Evolutionary conservation across 805 yeast species (phyloP), one percentile per base, ranked within the genome.

Genomic region (Sugiyamaella mastotermitis): DNA sequence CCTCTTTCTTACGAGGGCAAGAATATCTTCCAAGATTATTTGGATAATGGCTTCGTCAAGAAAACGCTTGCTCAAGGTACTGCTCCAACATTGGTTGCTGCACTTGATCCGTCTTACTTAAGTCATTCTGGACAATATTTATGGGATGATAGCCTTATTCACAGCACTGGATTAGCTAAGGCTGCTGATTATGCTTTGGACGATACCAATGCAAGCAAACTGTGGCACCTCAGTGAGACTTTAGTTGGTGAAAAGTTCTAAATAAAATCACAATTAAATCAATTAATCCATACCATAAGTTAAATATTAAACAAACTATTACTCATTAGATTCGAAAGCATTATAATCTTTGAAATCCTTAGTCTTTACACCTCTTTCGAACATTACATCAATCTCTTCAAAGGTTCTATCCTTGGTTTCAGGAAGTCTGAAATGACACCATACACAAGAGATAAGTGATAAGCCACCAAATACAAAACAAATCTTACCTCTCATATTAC

Each of bases 341-440:
- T 45, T 43, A 34, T 43, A 48, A 15, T 16, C 22, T 40, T 37
- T 33, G 40, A 48, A 48, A 8, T 38, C 38, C 24, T 31, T 25
- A 22, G 48, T 36, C 3, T 23, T 35, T 15, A 49, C 41, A 20
- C 29, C 16, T 26, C 45, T 30, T 37, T 49, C 52, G 57, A 76
- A 78, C 61, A 78, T 58, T 37, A 62, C 59, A 56, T 77, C 83
- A 51, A 78, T 60, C 51, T 78, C 83, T 35, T 76, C 78, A 51
- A 64, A 76, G 0, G 82, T 73, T 55, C 78, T 66, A 34, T 68
- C 69, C 47, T 64, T 64, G 19, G 81, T 72, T 55, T 78, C 84
- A 7, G 84, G 83, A 35, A 76, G 60, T 35, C 72, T 68, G 55
- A 72, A 69, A 55, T 59, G 68, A 24, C 64, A 57, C 74, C 76